Evolutionary conservation across 192 early-diverging fungal species (phyloP).

Genomic region (Ramicandelaber brevisporus): DNA sequence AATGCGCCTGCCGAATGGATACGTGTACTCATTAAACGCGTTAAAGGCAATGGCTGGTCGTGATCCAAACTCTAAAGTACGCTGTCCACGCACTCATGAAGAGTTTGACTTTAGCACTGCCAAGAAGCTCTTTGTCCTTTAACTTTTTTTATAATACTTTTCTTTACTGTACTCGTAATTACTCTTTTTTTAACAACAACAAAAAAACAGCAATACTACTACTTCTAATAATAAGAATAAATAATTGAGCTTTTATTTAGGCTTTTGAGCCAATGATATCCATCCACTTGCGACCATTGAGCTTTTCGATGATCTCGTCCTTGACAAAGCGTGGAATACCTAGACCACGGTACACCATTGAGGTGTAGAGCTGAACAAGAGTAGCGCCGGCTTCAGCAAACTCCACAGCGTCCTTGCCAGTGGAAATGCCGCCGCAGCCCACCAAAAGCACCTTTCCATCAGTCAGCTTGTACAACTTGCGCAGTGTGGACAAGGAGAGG

Average conservation of each 20-base stretch:
- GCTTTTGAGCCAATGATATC: constrained; percentile 20
- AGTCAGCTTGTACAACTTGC: constrained; percentile 48
- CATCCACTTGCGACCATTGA: constrained; percentile 51
- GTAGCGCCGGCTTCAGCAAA: constrained; percentile 66
- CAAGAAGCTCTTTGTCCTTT: constrained; percentile 53
- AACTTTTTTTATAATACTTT: not conserved
- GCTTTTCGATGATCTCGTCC: constrained; percentile 31
- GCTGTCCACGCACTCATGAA: constrained; percentile 40
- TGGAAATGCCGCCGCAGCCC: constrained; percentile 65
- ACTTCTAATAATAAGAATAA: constrained; percentile 1
- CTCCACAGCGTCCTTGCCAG: constrained; percentile 47
- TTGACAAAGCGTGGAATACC: constrained; percentile 58
- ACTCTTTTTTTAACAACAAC: not conserved
- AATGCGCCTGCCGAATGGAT: constrained; percentile 86
- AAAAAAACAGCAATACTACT: not conserved
- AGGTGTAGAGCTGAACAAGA: constrained; percentile 59
- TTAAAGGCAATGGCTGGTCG: constrained; percentile 37
- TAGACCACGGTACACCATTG: constrained; percentile 48
- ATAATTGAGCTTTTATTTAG: too few species aligned
- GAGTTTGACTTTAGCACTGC: constrained; percentile 23
- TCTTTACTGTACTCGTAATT: constrained; percentile 2
- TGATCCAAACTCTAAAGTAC: constrained; percentile 32
- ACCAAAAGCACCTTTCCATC: constrained; percentile 50
- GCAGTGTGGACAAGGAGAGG: constrained; percentile 43
- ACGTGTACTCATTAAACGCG: constrained; percentile 70